phyloP scores from a whole-genome alignment of 2,329 filamentous ascomycete species.

The Penicillium sp. region DNA sequence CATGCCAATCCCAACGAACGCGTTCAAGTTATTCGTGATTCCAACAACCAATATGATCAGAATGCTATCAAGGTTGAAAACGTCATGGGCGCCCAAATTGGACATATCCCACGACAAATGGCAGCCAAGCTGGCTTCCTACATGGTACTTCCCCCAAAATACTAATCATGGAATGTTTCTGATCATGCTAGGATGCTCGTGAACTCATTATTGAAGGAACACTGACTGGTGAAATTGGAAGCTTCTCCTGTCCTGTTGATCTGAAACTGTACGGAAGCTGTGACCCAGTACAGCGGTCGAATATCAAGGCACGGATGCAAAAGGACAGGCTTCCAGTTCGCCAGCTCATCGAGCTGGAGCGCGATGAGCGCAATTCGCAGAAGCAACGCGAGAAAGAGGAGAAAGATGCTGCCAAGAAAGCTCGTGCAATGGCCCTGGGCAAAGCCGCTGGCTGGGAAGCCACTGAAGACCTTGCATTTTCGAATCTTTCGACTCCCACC shows the following conservation, averaged over 20 bases:
- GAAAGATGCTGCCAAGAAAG: constrained; percentile 40
- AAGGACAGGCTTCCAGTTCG: constrained; percentile 62
- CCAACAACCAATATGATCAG: constrained; percentile 67
- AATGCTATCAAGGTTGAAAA: constrained; percentile 82
- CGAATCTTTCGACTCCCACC: constrained; percentile 39
- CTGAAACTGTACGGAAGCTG: constrained; percentile 70
- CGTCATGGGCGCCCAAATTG: constrained; percentile 73
- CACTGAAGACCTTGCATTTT: constrained; percentile 32
- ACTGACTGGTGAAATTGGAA: constrained; percentile 66
- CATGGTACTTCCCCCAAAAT: constrained; percentile 53
- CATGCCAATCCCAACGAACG: constrained; percentile 64
- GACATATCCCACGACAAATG: constrained; percentile 70
- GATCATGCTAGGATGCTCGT: constrained; percentile 50
- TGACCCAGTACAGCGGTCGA: constrained; percentile 53
- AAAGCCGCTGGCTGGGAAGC: constrained; percentile 29
- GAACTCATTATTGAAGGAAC: constrained; percentile 68
- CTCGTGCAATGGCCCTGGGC: constrained; percentile 28
- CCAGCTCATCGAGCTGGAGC: constrained; percentile 57
- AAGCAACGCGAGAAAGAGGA: constrained; percentile 57
- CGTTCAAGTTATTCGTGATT: constrained; percentile 66
- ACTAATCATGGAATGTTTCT: background rate
- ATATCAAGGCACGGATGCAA: constrained; percentile 65
- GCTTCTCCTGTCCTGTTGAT: constrained; percentile 71
- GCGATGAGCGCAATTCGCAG: constrained; percentile 44
- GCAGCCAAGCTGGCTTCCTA: constrained; percentile 74